A percentile compares a stretch with the other conserved stretches of the same genome.
Conservation (phyloP, 2,329 filamentous ascomycete genomes). For the Cladophialophora yegresii region DNA sequence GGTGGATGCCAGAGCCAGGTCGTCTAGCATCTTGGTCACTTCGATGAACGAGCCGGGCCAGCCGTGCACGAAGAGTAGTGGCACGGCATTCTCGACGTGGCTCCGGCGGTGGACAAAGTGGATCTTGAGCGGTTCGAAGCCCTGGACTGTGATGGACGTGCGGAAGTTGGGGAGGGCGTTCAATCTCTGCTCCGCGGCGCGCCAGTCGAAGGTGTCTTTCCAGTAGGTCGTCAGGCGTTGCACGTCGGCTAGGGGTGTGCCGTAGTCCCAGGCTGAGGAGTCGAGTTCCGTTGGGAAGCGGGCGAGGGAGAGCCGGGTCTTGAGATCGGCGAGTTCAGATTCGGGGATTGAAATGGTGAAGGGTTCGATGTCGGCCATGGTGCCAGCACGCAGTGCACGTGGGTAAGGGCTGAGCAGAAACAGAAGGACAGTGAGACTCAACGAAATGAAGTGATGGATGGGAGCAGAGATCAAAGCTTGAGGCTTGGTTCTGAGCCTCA, state of each 20-base stretch:
- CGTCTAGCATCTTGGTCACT: slow-evolving; percentile 38
- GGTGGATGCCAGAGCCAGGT: slow-evolving; percentile 27
- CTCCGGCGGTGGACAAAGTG: slow-evolving; percentile 45
- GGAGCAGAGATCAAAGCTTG: neutral
- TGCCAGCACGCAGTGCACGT: neutral
- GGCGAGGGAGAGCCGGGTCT: slow-evolving; percentile 57
- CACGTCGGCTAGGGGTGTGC: slow-evolving; percentile 61
- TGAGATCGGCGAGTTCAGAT: slow-evolving; percentile 52
- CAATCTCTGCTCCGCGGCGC: slow-evolving; percentile 58
- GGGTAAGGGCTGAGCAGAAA: neutral
- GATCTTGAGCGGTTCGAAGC: slow-evolving; percentile 33
- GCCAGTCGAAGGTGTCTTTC: slow-evolving; percentile 63
- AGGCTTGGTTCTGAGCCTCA: neutral
- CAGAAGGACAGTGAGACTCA: neutral
- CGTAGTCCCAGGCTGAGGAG: slow-evolving; percentile 58
- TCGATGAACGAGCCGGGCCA: slow-evolving; percentile 37
- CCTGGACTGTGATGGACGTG: slow-evolving; percentile 40
- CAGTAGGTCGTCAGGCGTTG: slow-evolving; percentile 61
- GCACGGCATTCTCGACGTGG: slow-evolving; percentile 32
- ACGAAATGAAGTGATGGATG: neutral
- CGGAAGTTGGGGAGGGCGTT: slow-evolving; percentile 64
- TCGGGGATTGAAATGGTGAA: slow-evolving; percentile 58
- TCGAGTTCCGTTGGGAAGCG: slow-evolving; percentile 61
- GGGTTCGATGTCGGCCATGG: slow-evolving; percentile 37
- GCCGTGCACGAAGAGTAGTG: slow-evolving; percentile 35